Conservation (phyloP, 2,329 filamentous ascomycete species). For the Hypoxylon sp. region DNA sequence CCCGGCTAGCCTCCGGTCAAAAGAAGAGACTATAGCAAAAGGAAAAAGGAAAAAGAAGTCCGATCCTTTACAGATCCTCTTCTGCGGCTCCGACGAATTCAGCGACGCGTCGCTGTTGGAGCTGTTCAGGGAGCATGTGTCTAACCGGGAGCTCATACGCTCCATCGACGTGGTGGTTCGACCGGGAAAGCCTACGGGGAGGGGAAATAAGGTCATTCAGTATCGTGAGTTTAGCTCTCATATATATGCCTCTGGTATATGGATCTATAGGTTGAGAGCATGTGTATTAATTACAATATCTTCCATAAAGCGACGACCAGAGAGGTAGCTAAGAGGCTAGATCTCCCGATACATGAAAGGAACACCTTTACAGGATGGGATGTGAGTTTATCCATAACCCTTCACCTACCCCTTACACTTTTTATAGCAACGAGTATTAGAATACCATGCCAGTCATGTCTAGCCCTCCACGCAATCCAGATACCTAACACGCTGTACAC, state of each 20-base stretch:
- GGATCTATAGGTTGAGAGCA: background rate
- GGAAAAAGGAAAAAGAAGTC: slow-evolving; percentile 48
- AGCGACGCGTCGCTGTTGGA: slow-evolving; percentile 83
- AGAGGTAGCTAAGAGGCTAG: slow-evolving; percentile 72
- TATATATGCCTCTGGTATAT: background rate
- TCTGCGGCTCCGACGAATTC: slow-evolving; percentile 94
- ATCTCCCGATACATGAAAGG: slow-evolving; percentile 78
- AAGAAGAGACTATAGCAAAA: background rate
- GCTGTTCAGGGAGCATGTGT: slow-evolving; percentile 72
- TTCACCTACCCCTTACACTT: slow-evolving; percentile 1
- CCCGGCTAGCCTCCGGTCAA: background rate
- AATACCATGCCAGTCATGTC: background rate
- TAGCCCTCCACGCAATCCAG: background rate
- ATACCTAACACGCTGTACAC: slow-evolving; percentile 3
- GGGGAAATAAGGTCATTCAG: slow-evolving; percentile 77
- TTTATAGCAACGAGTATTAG: background rate
- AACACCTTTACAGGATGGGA: slow-evolving; percentile 88
- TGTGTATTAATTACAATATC: slow-evolving; percentile 8
- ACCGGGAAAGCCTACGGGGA: slow-evolving; percentile 82
- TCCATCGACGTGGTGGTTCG: slow-evolving; percentile 90
- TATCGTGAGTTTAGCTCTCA: slow-evolving; percentile 67
- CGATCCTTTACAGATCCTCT: slow-evolving; percentile 84
- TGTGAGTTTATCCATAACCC: slow-evolving; percentile 61
- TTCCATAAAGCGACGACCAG: slow-evolving; percentile 77
- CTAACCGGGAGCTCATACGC: slow-evolving; percentile 69